A percentile compares a stretch with the other conserved stretches of the same genome.
phyloP scores from a whole-genome alignment of 2,329 filamentous ascomycete species.

The Herpotrichia juniperi region DNA sequence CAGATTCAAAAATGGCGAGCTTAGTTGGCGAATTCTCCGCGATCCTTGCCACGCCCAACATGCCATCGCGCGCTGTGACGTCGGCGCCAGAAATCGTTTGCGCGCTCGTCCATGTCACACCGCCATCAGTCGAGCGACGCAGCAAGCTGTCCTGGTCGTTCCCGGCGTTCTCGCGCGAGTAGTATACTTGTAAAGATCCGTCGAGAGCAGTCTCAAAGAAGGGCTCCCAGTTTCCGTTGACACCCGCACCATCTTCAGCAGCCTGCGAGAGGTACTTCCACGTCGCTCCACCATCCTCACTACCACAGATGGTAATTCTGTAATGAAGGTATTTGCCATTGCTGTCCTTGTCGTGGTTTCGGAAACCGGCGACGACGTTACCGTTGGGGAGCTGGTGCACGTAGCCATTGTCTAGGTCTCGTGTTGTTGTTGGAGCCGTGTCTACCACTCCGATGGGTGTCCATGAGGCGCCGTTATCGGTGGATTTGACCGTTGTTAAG shows the following conservation, averaged over 20 bases:
- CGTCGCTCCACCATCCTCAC: constrained; percentile 48
- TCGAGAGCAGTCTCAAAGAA: constrained; percentile 49
- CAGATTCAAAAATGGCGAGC: constrained; percentile 54
- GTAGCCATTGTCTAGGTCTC: constrained; percentile 34
- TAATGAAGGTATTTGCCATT: constrained; percentile 32
- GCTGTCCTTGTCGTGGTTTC: constrained; percentile 37
- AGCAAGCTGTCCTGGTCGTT: constrained; percentile 53
- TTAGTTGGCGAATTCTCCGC: constrained; percentile 31
- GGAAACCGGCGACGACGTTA: constrained; percentile 39
- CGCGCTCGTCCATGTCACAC: constrained; percentile 45
- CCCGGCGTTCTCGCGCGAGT: constrained; percentile 48
- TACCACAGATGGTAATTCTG: constrained; percentile 53
- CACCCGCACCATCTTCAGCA: constrained; percentile 20
- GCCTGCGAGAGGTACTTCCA: constrained; percentile 44
- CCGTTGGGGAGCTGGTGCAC: constrained; percentile 41
- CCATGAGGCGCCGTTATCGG: constrained; percentile 41
- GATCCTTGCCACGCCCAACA: constrained; percentile 51
- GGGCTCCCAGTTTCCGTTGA: constrained; percentile 55
- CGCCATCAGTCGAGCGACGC: constrained; percentile 48
- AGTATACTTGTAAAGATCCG: constrained; percentile 52
- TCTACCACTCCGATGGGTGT: not conserved
- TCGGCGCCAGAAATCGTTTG: constrained; percentile 45
- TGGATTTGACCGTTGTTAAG: constrained; percentile 21
- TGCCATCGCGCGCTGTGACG: constrained; percentile 50
- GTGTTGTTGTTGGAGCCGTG: not conserved